phyloP scores from a whole-genome alignment of 495 filamentous ascomycete species.

The Neurospora africana region DNA sequence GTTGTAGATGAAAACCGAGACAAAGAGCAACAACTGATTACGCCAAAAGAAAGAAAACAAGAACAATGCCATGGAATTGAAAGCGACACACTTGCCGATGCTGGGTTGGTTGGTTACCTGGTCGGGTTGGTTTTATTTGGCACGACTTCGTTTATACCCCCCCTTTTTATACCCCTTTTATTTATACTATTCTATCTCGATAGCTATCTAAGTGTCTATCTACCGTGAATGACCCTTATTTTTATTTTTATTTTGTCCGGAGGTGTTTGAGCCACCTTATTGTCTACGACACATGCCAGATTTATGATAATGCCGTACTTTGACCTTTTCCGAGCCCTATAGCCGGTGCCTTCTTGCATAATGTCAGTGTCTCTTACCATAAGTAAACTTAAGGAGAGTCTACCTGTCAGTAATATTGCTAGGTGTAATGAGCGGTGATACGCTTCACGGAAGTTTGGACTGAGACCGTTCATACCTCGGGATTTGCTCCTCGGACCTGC shows the following conservation, averaged over 20 bases:
- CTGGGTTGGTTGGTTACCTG: not conserved
- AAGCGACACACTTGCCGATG: not conserved
- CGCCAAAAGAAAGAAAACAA: not conserved
- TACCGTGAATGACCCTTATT: not conserved
- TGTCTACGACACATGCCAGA: not conserved
- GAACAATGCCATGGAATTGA: not conserved
- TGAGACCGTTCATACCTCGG: not conserved
- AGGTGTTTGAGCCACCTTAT: not conserved
- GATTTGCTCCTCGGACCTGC: not conserved
- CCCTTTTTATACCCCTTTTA: not conserved
- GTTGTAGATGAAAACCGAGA: not conserved
- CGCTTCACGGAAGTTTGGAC: not conserved
- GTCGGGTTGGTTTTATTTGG: not conserved
- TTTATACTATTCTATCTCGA: not conserved
- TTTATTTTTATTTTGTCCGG: not conserved
- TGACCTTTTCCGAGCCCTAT: not conserved
- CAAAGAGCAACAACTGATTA: not conserved
- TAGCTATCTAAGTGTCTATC: not conserved
- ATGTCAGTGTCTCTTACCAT: not conserved
- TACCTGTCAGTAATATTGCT: not conserved
- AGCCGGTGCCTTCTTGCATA: not conserved
- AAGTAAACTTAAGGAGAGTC: not conserved
- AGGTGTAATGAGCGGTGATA: not conserved
- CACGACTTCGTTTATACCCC: not conserved
- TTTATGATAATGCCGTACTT: not conserved